Evolutionary conservation across 2,329 filamentous ascomycete species (phyloP).

Genomic region (Lachnellula hyalina): DNA sequence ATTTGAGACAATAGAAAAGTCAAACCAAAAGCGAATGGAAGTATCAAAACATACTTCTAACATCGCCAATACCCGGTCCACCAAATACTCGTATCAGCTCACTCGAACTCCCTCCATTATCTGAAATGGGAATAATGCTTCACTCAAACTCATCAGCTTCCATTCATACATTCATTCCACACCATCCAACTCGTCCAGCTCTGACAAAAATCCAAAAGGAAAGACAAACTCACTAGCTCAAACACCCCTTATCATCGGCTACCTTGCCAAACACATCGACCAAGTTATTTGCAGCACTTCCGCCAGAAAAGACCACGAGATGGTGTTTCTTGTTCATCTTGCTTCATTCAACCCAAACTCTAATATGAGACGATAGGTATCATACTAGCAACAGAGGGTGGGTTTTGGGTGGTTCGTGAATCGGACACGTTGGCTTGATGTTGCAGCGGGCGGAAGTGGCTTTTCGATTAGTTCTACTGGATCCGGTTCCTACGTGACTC

Average conservation of each 20-base stretch:
- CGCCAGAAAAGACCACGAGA: slow-evolving; percentile 82
- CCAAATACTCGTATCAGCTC: slow-evolving; percentile 93
- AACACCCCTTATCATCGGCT: slow-evolving; percentile 31
- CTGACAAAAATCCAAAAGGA: neutral
- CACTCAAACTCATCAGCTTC: slow-evolving; percentile 54
- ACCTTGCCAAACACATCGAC: slow-evolving; percentile 78
- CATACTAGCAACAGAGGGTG: neutral
- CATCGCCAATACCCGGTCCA: slow-evolving; percentile 78
- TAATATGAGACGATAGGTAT: neutral
- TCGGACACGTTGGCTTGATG: neutral
- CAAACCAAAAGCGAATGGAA: neutral
- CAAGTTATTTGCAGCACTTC: slow-evolving; percentile 88
- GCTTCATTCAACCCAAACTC: neutral
- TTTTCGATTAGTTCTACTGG: neutral
- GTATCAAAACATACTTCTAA: slow-evolving; percentile 53
- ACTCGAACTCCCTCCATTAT: slow-evolving; percentile 91
- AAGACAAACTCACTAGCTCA: slow-evolving; percentile 30
- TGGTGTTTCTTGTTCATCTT: slow-evolving; percentile 14
- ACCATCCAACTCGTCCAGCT: neutral
- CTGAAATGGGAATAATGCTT: slow-evolving; percentile 82
- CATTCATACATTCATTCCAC: neutral
- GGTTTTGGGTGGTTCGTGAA: neutral
- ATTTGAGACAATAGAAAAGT: neutral
- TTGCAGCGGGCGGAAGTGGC: neutral
- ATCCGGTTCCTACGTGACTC: neutral